phyloP scores from a whole-genome alignment of 164 flowering plant genomes.

The Echeveria elegans region DNA sequence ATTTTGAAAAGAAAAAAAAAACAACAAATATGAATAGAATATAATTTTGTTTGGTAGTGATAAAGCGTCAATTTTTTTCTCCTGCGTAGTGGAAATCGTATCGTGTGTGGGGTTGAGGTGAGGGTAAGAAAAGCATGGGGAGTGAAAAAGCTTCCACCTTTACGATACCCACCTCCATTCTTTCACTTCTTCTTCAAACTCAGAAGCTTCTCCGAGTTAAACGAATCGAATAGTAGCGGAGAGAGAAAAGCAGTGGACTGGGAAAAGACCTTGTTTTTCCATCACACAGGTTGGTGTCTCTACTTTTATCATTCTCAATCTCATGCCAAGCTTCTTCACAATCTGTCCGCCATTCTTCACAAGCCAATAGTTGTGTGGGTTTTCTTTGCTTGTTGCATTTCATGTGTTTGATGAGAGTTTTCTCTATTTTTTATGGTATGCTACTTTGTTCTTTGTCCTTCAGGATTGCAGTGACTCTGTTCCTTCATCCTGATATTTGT shows the following conservation, averaged over 20 bases:
- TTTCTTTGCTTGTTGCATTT: too few species aligned
- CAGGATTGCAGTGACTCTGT: neutral
- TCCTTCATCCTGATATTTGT: neutral
- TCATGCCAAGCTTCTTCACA: too few species aligned
- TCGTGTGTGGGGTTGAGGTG: neutral
- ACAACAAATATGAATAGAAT: too few species aligned
- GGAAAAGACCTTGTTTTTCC: neutral
- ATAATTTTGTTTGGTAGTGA: neutral
- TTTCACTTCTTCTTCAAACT: neutral
- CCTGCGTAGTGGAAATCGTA: neutral
- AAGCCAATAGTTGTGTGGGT: neutral
- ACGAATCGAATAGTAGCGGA: neutral
- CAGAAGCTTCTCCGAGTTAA: neutral
- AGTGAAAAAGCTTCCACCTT: conserved; percentile 1
- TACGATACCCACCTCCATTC: conserved; percentile 2
- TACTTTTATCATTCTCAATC: too few species aligned
- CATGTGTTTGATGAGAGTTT: neutral
- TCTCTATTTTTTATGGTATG: neutral
- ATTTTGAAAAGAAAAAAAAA: too few species aligned
- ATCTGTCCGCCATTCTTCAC: too few species aligned
- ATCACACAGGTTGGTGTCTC: too few species aligned
- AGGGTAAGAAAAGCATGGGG: neutral
- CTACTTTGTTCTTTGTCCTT: neutral
- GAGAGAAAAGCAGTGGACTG: neutral
- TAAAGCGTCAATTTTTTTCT: neutral